Evolutionary conservation across 257 asterid genomes (phyloP).

Genomic region (Forsythia suspensa): DNA sequence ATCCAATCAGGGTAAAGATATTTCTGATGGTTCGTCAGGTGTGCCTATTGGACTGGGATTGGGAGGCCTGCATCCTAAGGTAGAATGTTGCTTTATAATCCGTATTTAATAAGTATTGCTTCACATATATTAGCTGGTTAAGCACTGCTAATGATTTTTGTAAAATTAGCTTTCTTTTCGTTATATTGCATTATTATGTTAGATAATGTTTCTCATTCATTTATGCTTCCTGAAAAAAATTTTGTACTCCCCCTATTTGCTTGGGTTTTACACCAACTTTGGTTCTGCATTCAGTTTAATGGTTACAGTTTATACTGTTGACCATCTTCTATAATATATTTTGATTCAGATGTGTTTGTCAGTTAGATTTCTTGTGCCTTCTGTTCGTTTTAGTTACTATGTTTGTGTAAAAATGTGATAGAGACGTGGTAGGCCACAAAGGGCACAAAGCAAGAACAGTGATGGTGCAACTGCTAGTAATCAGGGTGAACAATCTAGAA

Average conservation of each 20-base stretch:
- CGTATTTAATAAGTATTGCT: not conserved
- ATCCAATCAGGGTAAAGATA: conserved; percentile 36
- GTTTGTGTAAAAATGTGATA: conserved; percentile 29
- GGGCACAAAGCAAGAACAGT: conserved; percentile 32
- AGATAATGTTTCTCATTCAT: not conserved
- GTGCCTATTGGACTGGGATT: conserved; percentile 85
- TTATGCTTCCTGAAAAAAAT: not conserved
- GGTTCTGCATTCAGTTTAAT: conserved; percentile 5
- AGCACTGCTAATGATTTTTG: not conserved
- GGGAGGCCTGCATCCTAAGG: conserved; percentile 83
- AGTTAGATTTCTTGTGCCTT: not conserved
- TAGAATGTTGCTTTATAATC: conserved; percentile 16
- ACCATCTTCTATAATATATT: not conserved
- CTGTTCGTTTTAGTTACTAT: not conserved
- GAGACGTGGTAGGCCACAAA: conserved; percentile 61
- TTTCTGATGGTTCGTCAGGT: conserved; percentile 41
- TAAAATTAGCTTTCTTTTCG: not conserved
- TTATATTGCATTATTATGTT: not conserved
- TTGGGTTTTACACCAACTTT: not conserved
- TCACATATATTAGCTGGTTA: not conserved
- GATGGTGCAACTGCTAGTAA: conserved; percentile 43
- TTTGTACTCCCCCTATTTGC: not conserved
- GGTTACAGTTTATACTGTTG: not conserved
- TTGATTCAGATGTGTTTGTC: not conserved
- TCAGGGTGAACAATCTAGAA: conserved; percentile 43